These are phyloP conservation scores for Lignosus rhinocerotis DNA, from an alignment of 1,284 basidiomycete genomes.

Conservation along the genomic window DNA sequence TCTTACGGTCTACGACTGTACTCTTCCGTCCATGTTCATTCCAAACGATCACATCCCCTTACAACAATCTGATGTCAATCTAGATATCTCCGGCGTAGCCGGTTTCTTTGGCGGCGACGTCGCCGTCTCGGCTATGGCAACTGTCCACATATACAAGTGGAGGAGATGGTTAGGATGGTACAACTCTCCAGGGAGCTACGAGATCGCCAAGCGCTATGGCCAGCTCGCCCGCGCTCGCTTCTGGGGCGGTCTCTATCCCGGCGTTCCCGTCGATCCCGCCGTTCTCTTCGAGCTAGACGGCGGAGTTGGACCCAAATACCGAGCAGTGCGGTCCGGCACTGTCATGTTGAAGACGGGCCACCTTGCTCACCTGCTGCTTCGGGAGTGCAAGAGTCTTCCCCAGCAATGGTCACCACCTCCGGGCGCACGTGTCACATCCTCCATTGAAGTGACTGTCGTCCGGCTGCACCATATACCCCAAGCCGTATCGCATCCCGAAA, in stretches of 20 bases:
- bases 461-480: slow-evolving; percentile 1
- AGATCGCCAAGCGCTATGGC: slow-evolving; percentile 17
- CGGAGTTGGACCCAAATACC: slow-evolving; percentile 15
- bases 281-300: slow-evolving; percentile 22
- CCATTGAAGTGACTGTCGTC: slow-evolving; percentile 11
- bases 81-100: slow-evolving; percentile 17
- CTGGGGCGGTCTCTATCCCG: slow-evolving; percentile 17
- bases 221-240: slow-evolving; percentile 1
- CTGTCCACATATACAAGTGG: slow-evolving; percentile 10
- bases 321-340: slow-evolving; percentile 18
- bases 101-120: slow-evolving; percentile 17
- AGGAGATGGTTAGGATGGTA: slow-evolving; percentile 16
- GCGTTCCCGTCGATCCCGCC: slow-evolving; percentile 18
- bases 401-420: neutral
- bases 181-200: slow-evolving; percentile 14
- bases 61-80: slow-evolving; percentile 1
- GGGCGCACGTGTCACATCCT: neutral
- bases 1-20: no score
- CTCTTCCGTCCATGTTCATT: slow-evolving; percentile 1
- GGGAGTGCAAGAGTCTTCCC: slow-evolving; percentile 9
- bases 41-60: neutral
- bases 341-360: slow-evolving; percentile 20
- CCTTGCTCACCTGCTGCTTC: slow-evolving; percentile 13
- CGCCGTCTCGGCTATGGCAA: slow-evolving; percentile 16
- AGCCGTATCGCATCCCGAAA: neutral